Conservation (phyloP, 495 filamentous ascomycete genomes). For the Penicillium pulvis region DNA sequence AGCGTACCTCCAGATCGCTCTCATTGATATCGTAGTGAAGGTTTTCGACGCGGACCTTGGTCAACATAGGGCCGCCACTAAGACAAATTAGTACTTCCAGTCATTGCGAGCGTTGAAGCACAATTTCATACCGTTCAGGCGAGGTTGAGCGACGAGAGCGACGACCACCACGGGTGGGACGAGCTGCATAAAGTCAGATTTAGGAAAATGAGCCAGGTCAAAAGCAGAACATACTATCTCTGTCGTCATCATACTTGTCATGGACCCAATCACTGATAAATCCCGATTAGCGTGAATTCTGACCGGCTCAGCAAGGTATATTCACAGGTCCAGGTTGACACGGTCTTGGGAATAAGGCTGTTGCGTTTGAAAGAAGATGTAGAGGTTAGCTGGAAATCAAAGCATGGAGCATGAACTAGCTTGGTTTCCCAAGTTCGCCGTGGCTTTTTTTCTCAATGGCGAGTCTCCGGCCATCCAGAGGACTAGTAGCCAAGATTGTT, state of each 20-base stretch:
- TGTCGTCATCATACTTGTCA: slow-evolving; percentile 77
- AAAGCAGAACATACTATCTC: slow-evolving; percentile 40
- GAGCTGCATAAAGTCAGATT: slow-evolving; percentile 34
- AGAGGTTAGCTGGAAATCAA: slow-evolving; percentile 59
- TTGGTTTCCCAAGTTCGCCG: slow-evolving; percentile 41
- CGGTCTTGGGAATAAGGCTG: slow-evolving; percentile 58
- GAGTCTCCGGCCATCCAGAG: slow-evolving; percentile 32
- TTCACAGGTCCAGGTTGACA: slow-evolving; percentile 58
- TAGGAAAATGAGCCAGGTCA: not conserved
- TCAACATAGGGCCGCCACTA: slow-evolving; percentile 48
- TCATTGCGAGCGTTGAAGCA: slow-evolving; percentile 9
- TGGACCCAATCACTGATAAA: slow-evolving; percentile 81
- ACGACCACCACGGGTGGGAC: slow-evolving; percentile 43
- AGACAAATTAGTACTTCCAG: slow-evolving; percentile 15
- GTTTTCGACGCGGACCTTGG: slow-evolving; percentile 85
- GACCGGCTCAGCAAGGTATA: slow-evolving; percentile 9
- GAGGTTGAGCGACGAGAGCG: slow-evolving; percentile 49
- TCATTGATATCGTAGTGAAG: slow-evolving; percentile 92
- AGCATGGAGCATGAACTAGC: slow-evolving; percentile 43
- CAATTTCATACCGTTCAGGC: slow-evolving; percentile 49
- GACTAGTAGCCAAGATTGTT: slow-evolving; percentile 36
- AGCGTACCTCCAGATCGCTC: slow-evolving; percentile 75
- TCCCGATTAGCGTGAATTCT: slow-evolving; percentile 17
- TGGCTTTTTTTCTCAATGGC: slow-evolving; percentile 32
- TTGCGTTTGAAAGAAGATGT: slow-evolving; percentile 50